Percentiles rank a stretch among this genome's conserved stretches.
phyloP scores from a whole-genome alignment of 345 rosid species.

The Gossypium stocksii region DNA sequence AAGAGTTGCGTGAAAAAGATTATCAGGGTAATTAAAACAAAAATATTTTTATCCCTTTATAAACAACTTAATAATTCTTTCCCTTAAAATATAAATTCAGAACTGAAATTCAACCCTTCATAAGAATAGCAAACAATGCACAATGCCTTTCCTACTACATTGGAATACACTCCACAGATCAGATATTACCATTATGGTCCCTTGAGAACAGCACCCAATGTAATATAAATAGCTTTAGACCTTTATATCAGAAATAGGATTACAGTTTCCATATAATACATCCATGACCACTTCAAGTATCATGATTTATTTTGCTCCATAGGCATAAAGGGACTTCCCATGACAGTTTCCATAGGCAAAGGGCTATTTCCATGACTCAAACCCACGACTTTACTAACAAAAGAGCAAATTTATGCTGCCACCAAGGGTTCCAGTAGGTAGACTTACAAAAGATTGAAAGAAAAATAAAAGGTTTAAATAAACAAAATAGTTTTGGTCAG shows the following conservation, averaged over 20 bases:
- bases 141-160: neutral
- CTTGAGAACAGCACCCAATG: neutral
- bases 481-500: neutral
- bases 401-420: neutral
- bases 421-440: neutral
- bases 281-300: neutral
- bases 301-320: neutral
- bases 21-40: constrained; percentile 4
- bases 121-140: neutral
- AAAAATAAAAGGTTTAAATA: neutral
- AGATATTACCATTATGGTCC: constrained; percentile 1
- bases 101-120: neutral
- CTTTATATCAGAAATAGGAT: neutral
- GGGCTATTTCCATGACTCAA: neutral
- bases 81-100: neutral
- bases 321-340: neutral
- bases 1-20: neutral
- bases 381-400: neutral
- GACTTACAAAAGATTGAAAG: neutral
- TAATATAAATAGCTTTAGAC: neutral
- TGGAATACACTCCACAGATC: neutral
- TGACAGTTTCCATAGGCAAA: no score
- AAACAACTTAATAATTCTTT: neutral
- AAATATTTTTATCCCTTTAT: neutral
- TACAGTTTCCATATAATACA: neutral